Evolutionary conservation across 169 alveolate genomes (phyloP).

Genomic region (Eimeria zaria): DNA sequence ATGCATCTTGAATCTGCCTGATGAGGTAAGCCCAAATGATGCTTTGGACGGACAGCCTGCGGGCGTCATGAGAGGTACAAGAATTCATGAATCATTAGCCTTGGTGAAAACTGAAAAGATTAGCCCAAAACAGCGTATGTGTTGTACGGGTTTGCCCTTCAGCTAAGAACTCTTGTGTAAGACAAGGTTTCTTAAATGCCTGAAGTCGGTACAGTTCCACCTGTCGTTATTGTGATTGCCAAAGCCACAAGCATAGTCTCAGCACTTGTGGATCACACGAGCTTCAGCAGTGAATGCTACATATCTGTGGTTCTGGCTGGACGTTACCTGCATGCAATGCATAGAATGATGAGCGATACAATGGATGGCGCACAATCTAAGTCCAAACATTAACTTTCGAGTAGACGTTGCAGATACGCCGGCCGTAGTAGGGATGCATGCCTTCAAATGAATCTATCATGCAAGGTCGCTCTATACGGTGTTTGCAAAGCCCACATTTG

Average conservation of each 20-base stretch:
- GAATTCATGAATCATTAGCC: background rate
- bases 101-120: background rate
- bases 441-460: background rate
- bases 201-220: background rate
- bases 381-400: background rate
- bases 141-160: background rate
- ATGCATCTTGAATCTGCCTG: background rate
- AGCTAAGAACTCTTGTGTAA: background rate
- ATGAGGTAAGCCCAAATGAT: background rate
- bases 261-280: background rate
- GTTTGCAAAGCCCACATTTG: background rate
- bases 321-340: background rate
- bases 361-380: background rate
- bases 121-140: background rate
- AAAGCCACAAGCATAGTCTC: background rate
- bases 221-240: background rate
- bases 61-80: background rate
- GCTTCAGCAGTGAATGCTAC: background rate
- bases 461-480: background rate
- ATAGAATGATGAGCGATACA: background rate
- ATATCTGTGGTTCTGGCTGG: background rate
- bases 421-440: background rate
- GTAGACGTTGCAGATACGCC: background rate
- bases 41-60: conserved; percentile 6
- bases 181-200: background rate